Evolutionary conservation across 306 rosid species (phyloP).

Genomic region (Casuarina cunninghamiana): DNA sequence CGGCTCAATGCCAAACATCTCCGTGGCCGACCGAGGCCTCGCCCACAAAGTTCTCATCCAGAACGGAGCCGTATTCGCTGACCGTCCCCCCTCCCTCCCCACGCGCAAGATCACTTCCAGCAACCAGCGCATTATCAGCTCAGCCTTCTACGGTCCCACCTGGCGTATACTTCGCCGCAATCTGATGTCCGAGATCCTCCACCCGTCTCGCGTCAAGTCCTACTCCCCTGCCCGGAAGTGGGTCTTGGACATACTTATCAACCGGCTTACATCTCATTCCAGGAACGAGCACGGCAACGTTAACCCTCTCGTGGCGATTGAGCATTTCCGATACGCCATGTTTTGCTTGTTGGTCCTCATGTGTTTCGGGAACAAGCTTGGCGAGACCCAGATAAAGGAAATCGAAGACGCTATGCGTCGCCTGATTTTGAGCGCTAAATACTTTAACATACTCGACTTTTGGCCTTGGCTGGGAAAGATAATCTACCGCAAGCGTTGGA

Average conservation of each 20-base stretch:
- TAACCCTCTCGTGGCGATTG: neutral
- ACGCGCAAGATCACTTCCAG: neutral
- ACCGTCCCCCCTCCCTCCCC: neutral
- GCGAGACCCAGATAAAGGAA: neutral
- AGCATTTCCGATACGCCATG: constrained; percentile 5
- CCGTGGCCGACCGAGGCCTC: neutral
- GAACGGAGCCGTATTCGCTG: constrained; percentile 2
- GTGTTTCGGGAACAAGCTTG: constrained; percentile 11
- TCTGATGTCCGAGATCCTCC: constrained; percentile 10
- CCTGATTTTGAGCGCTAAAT: neutral
- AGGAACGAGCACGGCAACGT: neutral
- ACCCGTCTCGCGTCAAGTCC: constrained; percentile 9
- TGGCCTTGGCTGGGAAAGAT: constrained; percentile 31
- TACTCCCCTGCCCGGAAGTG: constrained; percentile 3
- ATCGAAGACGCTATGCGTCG: neutral
- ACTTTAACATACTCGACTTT: neutral
- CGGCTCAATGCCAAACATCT: neutral
- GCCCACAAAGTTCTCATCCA: constrained; percentile 9
- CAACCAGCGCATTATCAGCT: constrained; percentile 3
- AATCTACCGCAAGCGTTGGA: constrained; percentile 15
- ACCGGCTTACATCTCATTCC: neutral
- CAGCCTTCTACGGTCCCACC: neutral
- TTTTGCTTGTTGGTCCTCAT: constrained; percentile 7
- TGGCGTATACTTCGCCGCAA: constrained; percentile 13
- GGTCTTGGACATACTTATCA: constrained; percentile 6